Conservation (phyloP, 2,329 filamentous ascomycete genomes). For the Ophiosphaerella korrae region DNA sequence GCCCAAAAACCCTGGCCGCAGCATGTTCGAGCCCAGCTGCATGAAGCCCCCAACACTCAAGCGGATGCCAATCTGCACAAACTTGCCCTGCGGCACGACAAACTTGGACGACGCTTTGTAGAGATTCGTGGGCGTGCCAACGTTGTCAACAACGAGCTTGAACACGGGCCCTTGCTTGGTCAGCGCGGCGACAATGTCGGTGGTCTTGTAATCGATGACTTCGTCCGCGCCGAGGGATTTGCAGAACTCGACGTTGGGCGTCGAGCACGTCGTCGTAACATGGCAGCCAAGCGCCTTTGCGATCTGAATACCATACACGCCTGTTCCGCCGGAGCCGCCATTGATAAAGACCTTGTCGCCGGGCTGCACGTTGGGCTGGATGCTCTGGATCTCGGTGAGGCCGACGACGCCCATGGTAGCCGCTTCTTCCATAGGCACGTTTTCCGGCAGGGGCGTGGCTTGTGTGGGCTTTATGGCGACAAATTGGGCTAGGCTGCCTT, state of each 20-base stretch:
- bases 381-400: slow-evolving; percentile 47
- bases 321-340: slow-evolving; percentile 66
- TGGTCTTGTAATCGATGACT: slow-evolving; percentile 64
- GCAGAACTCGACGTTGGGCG: slow-evolving; percentile 62
- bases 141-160: slow-evolving; percentile 63
- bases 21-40: slow-evolving; percentile 44
- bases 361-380: slow-evolving; percentile 44
- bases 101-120: slow-evolving; percentile 61
- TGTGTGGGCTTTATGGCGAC: slow-evolving; percentile 30
- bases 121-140: slow-evolving; percentile 56
- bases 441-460: slow-evolving; percentile 30
- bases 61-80: slow-evolving; percentile 42
- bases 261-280: slow-evolving; percentile 65
- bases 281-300: slow-evolving; percentile 65
- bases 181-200: slow-evolving; percentile 55
- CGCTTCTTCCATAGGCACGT: slow-evolving; percentile 39
- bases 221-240: slow-evolving; percentile 66
- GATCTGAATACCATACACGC: slow-evolving; percentile 66
- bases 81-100: slow-evolving; percentile 56
- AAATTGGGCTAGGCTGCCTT: slow-evolving; percentile 49
- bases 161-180: slow-evolving; percentile 57
- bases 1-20: slow-evolving; percentile 56
- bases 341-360: slow-evolving; percentile 66
- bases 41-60: slow-evolving; percentile 27
- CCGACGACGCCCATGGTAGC: slow-evolving; percentile 46